These are phyloP conservation scores for Mollisiaceae sp. DNA, from an alignment of 2,329 filamentous ascomycete species.

Conservation along the genomic window DNA sequence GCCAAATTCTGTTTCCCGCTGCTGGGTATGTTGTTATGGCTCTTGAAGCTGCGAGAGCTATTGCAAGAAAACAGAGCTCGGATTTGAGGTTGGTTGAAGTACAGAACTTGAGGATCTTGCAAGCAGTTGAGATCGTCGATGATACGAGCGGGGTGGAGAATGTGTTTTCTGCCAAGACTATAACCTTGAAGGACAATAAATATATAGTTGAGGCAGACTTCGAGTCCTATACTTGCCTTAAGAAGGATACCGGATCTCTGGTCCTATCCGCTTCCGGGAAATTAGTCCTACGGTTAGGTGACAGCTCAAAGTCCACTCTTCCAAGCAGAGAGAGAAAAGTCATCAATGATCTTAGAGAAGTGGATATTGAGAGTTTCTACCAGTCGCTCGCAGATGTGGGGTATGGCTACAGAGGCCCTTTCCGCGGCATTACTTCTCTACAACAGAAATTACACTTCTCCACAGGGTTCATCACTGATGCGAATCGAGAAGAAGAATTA, in stretches of 20 bases:
- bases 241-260: constrained; percentile 16
- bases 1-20: not conserved
- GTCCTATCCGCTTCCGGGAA: constrained; percentile 16
- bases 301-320: not conserved
- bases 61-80: not conserved
- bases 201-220: constrained; percentile 3
- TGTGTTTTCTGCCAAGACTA: constrained; percentile 6
- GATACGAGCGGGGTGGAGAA: constrained; percentile 17
- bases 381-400: not conserved
- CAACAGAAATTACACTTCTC: not conserved
- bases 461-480: not conserved
- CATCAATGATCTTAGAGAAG: constrained; percentile 19
- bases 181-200: not conserved
- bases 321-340: constrained; percentile 5
- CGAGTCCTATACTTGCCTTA: constrained; percentile 20
- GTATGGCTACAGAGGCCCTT: not conserved
- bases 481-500: constrained; percentile 21
- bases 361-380: constrained; percentile 2
- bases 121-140: constrained; percentile 24
- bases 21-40: constrained; percentile 4
- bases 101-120: constrained; percentile 26
- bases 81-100: constrained; percentile 44
- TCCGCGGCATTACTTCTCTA: constrained; percentile 3
- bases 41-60: not conserved
- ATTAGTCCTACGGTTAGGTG: constrained; percentile 8